Evolutionary conservation across 345 rosid species (phyloP).

Genomic region (Erodium maritimum): DNA sequence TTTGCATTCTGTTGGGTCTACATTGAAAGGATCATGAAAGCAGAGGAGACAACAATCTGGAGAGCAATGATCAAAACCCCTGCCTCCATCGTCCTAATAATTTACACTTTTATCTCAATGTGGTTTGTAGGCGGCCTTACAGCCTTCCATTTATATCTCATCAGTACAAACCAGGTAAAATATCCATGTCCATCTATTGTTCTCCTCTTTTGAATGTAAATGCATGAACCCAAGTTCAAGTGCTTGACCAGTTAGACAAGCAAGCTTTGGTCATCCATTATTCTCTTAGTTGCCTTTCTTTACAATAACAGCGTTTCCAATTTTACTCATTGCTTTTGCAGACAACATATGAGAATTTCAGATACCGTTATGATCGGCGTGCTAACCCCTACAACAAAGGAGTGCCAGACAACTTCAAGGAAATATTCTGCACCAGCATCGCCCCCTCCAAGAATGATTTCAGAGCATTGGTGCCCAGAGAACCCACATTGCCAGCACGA

Average conservation of each 20-base stretch:
- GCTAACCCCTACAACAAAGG: slow-evolving; percentile 78
- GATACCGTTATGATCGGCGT: slow-evolving; percentile 78
- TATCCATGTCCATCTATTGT: background rate
- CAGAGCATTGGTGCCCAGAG: slow-evolving; percentile 60
- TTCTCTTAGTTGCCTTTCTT: background rate
- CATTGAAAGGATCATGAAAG: slow-evolving; percentile 58
- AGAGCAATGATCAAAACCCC: slow-evolving; percentile 61
- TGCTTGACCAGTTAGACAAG: too few relatives aligned
- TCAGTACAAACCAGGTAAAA: slow-evolving; percentile 85
- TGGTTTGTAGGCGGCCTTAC: slow-evolving; percentile 99
- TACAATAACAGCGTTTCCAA: too few relatives aligned
- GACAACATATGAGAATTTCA: slow-evolving; percentile 95
- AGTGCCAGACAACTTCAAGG: slow-evolving; percentile 57
- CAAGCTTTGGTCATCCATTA: too few relatives aligned
- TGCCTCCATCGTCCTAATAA: slow-evolving; percentile 72
- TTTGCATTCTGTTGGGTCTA: slow-evolving; percentile 95
- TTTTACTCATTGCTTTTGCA: slow-evolving; percentile 17
- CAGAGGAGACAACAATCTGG: slow-evolving; percentile 52
- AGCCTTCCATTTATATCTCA: slow-evolving; percentile 83
- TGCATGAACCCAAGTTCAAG: too few relatives aligned
- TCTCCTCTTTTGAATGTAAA: too few relatives aligned
- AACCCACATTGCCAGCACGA: slow-evolving; percentile 55
- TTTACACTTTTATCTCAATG: slow-evolving; percentile 78
- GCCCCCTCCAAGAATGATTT: slow-evolving; percentile 71
- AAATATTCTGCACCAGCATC: slow-evolving; percentile 53